Base-by-base conservation (phyloP, 2,329 filamentous ascomycete species). In the Pestalotiopsis sp. region DNA sequence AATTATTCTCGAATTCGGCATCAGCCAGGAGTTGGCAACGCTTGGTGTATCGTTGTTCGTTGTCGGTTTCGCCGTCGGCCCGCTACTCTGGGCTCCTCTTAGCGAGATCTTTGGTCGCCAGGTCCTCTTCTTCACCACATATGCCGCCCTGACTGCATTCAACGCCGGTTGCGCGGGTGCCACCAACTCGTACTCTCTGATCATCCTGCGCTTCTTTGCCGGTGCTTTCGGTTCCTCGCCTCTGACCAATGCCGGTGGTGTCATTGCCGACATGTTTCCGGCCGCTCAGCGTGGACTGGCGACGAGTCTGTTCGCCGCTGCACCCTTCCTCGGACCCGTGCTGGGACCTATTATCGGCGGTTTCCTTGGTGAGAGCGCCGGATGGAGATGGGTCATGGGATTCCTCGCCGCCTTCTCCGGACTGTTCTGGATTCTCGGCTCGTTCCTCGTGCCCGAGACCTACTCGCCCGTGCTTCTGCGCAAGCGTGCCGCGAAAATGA, bases 341-440 rank as follows among this genome's bases (percentile, higher is more conserved):
- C 67, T 87, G 81, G 75, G 91, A 0, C 92, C 92, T 1, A 89
- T 93, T 60, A 86, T 87, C 6, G 89, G 89, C 70, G 90, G 90
- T 2, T 93, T 93, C 77, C 80, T 92, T 1, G 88, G 89, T 11
- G 84, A 90, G 76, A 82, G 85, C 2, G 85, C 84, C 14, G 90
- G 90, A 17, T 93, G 91, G 92, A 83, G 89, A 73, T 93, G 91
- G 91, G 87, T 93, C 25, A 85, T 90, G 79, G 90, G 90, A 2
- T 80, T 92, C 9, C 85, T 91, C 80, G 86, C 88, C 63, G 86
- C 87, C 69, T 90, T 92, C 76, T 90, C 88, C 2, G 89, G 88
- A 11, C 79, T 84, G 12, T 83, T 91, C 64, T 90, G 88, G 85
- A 84, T 91, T 64, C 65, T 83, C 23, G 84, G 85, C 68, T 74